Evolutionary conservation across 805 yeast species (phyloP).

Genomic region (Ogataea pini): DNA sequence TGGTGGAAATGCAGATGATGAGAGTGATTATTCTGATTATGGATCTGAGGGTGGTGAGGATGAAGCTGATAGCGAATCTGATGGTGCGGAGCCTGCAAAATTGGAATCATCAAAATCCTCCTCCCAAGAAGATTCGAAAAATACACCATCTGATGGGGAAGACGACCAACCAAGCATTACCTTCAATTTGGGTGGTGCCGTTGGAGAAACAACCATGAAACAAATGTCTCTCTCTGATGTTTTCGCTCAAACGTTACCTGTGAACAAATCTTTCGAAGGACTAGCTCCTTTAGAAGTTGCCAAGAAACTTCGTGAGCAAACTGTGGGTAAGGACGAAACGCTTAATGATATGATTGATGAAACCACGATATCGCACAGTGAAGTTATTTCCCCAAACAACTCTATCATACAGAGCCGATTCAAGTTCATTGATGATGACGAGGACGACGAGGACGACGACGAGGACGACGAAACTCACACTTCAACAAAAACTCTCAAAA

Average conservation of each 20-base stretch:
- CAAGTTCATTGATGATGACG: conserved; percentile 15
- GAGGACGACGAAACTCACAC: conserved; percentile 33
- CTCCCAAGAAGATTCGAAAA: conserved; percentile 9
- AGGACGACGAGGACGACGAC: conserved; percentile 19
- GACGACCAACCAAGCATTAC: conserved; percentile 13
- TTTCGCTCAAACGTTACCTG: conserved; percentile 27
- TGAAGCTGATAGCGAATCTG: conserved; percentile 29
- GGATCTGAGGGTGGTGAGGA: conserved; percentile 25
- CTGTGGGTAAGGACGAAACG: conserved; percentile 9
- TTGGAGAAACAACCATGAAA: conserved; percentile 6
- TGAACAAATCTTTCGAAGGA: conserved; percentile 22
- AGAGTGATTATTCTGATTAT: conserved; percentile 31
- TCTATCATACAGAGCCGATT: conserved; percentile 8
- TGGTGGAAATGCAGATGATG: conserved; percentile 29
- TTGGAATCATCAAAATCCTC: conserved; percentile 16
- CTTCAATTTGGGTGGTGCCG: conserved; percentile 19
- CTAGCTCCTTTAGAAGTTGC: conserved; percentile 21
- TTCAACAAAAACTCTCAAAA: conserved; percentile 30
- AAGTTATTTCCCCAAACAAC: background rate
- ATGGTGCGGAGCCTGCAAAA: conserved; percentile 27
- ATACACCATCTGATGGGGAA: background rate
- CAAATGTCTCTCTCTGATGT: conserved; percentile 29
- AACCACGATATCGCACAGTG: background rate
- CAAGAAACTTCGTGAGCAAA: conserved; percentile 21
- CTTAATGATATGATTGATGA: conserved; percentile 26